phyloP scores from a whole-genome alignment of 1,284 basidiomycete genomes.

The Rhodotorula sp. region DNA sequence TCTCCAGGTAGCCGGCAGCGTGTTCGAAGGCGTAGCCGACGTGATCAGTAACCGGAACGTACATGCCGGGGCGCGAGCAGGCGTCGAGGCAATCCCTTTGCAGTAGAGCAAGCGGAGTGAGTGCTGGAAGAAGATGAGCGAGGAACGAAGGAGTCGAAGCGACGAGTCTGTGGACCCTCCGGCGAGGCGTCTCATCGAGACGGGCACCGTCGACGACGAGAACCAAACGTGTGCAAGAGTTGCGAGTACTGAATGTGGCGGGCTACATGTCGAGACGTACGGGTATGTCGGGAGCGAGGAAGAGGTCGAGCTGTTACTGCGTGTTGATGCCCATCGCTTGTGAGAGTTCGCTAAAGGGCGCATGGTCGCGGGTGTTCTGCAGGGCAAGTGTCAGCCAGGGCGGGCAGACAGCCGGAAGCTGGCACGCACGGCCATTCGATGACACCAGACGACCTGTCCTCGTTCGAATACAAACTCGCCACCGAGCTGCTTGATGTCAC shows the following conservation, averaged over 20 bases:
- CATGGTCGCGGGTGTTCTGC: constrained; percentile 38
- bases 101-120: not conserved
- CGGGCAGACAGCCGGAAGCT: not conserved
- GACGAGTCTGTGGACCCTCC: not conserved
- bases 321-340: constrained; percentile 18
- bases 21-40: constrained; percentile 2
- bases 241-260: not conserved
- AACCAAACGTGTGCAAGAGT: too few relatives aligned
- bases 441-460: constrained; percentile 12
- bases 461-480: constrained; percentile 42
- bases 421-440: constrained; percentile 33
- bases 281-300: not conserved
- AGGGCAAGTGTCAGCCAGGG: not conserved
- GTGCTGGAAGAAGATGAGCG: not conserved
- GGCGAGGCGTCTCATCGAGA: not conserved
- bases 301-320: not conserved
- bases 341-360: constrained; percentile 23
- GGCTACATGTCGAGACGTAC: not conserved
- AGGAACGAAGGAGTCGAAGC: not conserved
- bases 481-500: constrained; percentile 41
- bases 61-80: not conserved
- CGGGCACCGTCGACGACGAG: too few relatives aligned
- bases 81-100: too few relatives aligned
- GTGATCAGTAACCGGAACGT: constrained; percentile 8
- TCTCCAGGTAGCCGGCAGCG: constrained; percentile 1